These are phyloP conservation scores for Chalciporus piperatoides DNA, from an alignment of 1,284 basidiomycete species.

Conservation along the genomic window DNA sequence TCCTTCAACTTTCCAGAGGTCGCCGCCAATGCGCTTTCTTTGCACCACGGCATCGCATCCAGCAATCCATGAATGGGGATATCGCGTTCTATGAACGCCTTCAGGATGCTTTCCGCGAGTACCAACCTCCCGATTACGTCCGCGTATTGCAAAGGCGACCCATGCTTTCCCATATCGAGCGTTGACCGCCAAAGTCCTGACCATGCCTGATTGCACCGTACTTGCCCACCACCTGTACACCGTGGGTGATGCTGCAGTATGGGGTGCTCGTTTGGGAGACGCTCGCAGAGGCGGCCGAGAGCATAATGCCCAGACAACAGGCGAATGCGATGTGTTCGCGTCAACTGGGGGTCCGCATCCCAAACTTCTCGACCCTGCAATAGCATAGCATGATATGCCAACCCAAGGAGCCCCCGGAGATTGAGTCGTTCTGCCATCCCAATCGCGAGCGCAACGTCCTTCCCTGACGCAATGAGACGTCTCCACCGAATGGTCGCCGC, in stretches of 20 bases:
- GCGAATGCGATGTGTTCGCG: constrained; percentile 40
- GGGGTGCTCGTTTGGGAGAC: constrained; percentile 38
- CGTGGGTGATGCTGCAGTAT: constrained; percentile 37
- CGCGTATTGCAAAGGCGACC: constrained; percentile 36
- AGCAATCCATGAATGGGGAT: constrained; percentile 37
- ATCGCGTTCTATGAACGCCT: constrained; percentile 40
- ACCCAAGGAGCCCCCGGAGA: constrained; percentile 38
- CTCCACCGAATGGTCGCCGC: constrained; percentile 39
- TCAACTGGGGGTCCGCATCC: constrained; percentile 38
- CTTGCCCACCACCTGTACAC: constrained; percentile 37
- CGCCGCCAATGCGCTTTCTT: constrained; percentile 33
- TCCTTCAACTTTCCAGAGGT: constrained; percentile 36
- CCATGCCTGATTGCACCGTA: constrained; percentile 42
- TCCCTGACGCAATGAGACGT: constrained; percentile 40
- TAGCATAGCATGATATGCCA: constrained; percentile 44
- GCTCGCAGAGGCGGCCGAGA: constrained; percentile 41
- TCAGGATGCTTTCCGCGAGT: constrained; percentile 41
- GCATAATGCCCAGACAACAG: constrained; percentile 42
- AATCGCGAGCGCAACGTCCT: constrained; percentile 42
- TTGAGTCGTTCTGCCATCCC: constrained; percentile 42
- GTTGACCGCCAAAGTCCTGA: constrained; percentile 39
- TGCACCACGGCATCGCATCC: constrained; percentile 40
- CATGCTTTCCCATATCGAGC: constrained; percentile 36
- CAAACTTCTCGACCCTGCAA: constrained; percentile 40
- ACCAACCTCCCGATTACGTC: constrained; percentile 40